Evolutionary conservation across 352 stramenopile species (phyloP), one percentile per base, ranked within the genome.

Genomic region (Globisporangium okanoganense): DNA sequence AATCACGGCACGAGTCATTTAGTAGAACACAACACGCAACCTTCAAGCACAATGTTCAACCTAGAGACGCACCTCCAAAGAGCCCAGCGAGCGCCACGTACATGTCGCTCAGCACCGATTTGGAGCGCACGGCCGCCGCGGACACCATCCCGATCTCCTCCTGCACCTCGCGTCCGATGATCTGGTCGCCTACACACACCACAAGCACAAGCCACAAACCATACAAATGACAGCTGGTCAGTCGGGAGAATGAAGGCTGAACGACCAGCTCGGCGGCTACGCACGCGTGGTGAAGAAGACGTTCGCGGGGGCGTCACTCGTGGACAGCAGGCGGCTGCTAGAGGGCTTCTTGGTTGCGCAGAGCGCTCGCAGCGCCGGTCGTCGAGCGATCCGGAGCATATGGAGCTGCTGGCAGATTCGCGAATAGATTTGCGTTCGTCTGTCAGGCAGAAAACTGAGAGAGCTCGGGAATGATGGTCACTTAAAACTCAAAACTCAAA

Each of bases 101-200:
- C 77, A 93, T 91, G 54, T 93, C 84, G 64, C 77, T 89, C 43
- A 93, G 61, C 58, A 93, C 81, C 52, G 81, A 90, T 62, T 91
- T 93, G 72, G 84, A 91, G 25, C 84, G 84, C 53, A 93, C 84
- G 3, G 82, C 81, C 22, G 85, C 79, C 22, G 81, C 79, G 10
- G 79, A 90, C 22, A 93, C 84, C 58, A 93, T 73, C 0, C 84
- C 84, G 52, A 85, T 79, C 74, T 93, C 84, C 24, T 93, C 74
- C 22, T 88, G 61, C 20, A 93, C 72, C 50, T 93, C 76, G 20
- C 82, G 72, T 0, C 84, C 84, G 38, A 83, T 68, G 50, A 93
- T 87, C 44, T 83, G 60, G 50, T 89, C 82, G 33, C 83, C 81
- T 87, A 54, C 18, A 5, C 29, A 25, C 43, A n/a, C 6, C 24